These are phyloP conservation scores for Fragilariopsis cylindrus DNA, from an alignment of 108 stramenopile species.

Conservation along the genomic window DNA sequence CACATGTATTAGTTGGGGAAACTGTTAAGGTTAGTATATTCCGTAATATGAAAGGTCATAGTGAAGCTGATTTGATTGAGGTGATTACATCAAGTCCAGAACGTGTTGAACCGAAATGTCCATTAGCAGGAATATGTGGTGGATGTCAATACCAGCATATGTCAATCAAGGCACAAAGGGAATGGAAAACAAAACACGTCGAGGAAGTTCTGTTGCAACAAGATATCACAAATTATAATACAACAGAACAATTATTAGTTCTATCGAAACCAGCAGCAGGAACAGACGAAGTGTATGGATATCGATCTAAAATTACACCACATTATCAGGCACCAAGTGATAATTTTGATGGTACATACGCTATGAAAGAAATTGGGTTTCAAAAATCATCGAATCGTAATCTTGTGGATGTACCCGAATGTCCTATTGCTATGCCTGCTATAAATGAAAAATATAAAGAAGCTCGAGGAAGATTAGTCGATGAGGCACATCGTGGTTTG, in stretches of 20 bases:
- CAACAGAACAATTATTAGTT: slow-evolving; percentile 23
- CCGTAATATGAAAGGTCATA: slow-evolving; percentile 82
- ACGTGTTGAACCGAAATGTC: slow-evolving; percentile 83
- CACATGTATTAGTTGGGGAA: slow-evolving; percentile 92
- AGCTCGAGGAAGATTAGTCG: slow-evolving; percentile 51
- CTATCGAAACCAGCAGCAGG: slow-evolving; percentile 69
- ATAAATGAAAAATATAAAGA: slow-evolving; percentile 80
- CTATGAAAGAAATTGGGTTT: slow-evolving; percentile 77
- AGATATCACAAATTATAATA: slow-evolving; percentile 36
- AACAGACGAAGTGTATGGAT: slow-evolving; percentile 86
- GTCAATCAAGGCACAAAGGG: slow-evolving; percentile 78
- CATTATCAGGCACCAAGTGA: slow-evolving; percentile 90
- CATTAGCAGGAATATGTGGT: slow-evolving; percentile 83
- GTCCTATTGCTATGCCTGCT: slow-evolving; percentile 92
- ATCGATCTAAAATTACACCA: slow-evolving; percentile 95
- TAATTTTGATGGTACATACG: slow-evolving; percentile 37
- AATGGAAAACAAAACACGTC: slow-evolving; percentile 92
- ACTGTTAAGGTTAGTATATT: slow-evolving; percentile 73
- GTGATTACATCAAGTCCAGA: slow-evolving; percentile 76
- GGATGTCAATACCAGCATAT: slow-evolving; percentile 99
- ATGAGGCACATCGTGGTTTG: slow-evolving; percentile 19
- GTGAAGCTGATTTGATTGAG: slow-evolving; percentile 87
- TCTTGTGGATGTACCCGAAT: slow-evolving; percentile 88
- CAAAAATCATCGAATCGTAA: slow-evolving; percentile 70
- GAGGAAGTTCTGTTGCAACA: slow-evolving; percentile 69